phyloP scores from a whole-genome alignment of 1,284 basidiomycete species.

The Lentinula novae-zelandiae region DNA sequence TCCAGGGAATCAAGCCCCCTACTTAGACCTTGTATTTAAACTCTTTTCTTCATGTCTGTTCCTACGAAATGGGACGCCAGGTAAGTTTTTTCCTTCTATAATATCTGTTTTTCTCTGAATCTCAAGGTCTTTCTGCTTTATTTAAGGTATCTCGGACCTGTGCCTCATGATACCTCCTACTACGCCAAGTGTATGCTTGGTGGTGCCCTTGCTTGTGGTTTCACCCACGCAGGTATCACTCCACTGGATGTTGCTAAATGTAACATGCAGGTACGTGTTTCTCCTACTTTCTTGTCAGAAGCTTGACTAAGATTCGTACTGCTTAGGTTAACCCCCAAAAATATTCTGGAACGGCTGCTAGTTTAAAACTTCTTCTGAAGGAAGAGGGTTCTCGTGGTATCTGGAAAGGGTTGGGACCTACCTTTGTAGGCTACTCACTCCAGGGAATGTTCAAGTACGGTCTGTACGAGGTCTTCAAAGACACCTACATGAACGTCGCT shows the following conservation, averaged over 20 bases:
- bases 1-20: conserved; percentile 20
- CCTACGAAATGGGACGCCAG: conserved; percentile 66
- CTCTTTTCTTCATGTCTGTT: conserved; percentile 20
- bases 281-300: conserved; percentile 16
- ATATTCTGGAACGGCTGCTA: conserved; percentile 72
- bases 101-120: conserved; percentile 10
- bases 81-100: conserved; percentile 31
- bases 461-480: conserved; percentile 96
- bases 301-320: conserved; percentile 7
- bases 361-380: conserved; percentile 73
- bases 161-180: conserved; percentile 70
- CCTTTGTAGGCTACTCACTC: conserved; percentile 89
- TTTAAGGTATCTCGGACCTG: conserved; percentile 59
- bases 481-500: conserved; percentile 80
- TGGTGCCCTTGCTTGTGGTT: conserved; percentile 88
- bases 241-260: conserved; percentile 96
- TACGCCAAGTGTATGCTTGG: conserved; percentile 84
- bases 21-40: conserved; percentile 9
- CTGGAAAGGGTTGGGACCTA: conserved; percentile 93
- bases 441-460: conserved; percentile 98
- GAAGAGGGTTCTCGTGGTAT: conserved; percentile 85
- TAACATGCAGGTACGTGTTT: conserved; percentile 87
- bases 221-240: conserved; percentile 92
- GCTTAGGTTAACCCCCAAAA: conserved; percentile 72
- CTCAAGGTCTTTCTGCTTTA: conserved; percentile 10